phyloP scores from a whole-genome alignment of 2,329 filamentous ascomycete species.

The Pseudogymnoascus sp. region DNA sequence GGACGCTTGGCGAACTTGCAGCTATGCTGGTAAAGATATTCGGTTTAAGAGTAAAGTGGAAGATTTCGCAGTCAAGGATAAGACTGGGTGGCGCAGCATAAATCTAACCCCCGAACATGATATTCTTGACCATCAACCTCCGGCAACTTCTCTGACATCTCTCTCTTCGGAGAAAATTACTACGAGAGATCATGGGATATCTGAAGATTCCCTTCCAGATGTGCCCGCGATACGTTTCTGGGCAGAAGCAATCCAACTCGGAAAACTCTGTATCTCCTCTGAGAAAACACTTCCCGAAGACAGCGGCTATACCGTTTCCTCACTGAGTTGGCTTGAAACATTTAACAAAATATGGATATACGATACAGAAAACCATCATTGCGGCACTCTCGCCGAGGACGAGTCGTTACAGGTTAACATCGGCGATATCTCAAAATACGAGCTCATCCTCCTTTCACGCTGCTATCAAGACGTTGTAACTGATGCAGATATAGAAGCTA shows the following conservation, averaged over 20 bases:
- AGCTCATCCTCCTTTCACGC: background rate
- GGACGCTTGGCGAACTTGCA: background rate
- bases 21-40: background rate
- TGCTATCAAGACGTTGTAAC: background rate
- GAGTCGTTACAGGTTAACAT: background rate
- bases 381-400: background rate
- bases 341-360: background rate
- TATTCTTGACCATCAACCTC: background rate
- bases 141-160: background rate
- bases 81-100: background rate
- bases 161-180: background rate
- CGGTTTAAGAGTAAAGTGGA: background rate
- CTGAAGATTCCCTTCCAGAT: background rate
- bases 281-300: background rate
- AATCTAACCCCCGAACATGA: background rate
- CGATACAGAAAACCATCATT: background rate
- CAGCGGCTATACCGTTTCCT: background rate
- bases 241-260: background rate
- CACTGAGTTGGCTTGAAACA: background rate
- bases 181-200: background rate
- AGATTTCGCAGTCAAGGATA: background rate
- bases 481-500: background rate
- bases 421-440: background rate
- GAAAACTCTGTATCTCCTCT: background rate
- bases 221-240: background rate